Conservation (phyloP, 805 yeast species). For the Tetrapisispora pingtungensis region DNA sequence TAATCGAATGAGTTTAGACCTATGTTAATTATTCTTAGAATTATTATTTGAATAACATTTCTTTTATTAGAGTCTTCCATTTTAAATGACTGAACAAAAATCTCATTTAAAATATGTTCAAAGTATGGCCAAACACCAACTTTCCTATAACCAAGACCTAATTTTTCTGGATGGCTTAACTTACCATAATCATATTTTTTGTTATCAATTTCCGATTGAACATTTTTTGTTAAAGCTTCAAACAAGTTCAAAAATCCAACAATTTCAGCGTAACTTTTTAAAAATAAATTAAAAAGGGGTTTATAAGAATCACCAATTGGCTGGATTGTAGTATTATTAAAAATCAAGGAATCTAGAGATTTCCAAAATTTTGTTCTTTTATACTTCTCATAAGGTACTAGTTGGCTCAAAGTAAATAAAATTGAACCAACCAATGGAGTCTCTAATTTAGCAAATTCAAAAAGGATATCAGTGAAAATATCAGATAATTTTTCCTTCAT, state of each 20-base stretch:
- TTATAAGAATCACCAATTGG: slow-evolving; percentile 29
- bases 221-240: slow-evolving; percentile 30
- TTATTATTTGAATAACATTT: slow-evolving; percentile 40
- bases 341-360: slow-evolving; percentile 62
- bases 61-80: slow-evolving; percentile 27
- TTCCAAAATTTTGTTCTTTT: slow-evolving; percentile 52
- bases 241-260: slow-evolving; percentile 54
- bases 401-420: slow-evolving; percentile 45
- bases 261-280: slow-evolving; percentile 46
- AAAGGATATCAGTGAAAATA: slow-evolving; percentile 30
- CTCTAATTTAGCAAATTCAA: slow-evolving; percentile 36
- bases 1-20: slow-evolving; percentile 45
- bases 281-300: slow-evolving; percentile 35
- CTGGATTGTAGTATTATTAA: slow-evolving; percentile 26
- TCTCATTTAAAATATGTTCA: slow-evolving; percentile 58
- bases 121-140: slow-evolving; percentile 72
- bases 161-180: slow-evolving; percentile 48
- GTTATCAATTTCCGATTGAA: slow-evolving; percentile 22
- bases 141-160: slow-evolving; percentile 54
- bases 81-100: slow-evolving; percentile 44
- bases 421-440: slow-evolving; percentile 45
- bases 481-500: slow-evolving; percentile 16
- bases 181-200: slow-evolving; percentile 32
- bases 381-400: slow-evolving; percentile 38
- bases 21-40: slow-evolving; percentile 42